Percentiles rank a stretch among this genome's conserved stretches.
Evolutionary conservation across 805 yeast genomes (phyloP).

Genomic region (Tetrapisispora fleetii): DNA sequence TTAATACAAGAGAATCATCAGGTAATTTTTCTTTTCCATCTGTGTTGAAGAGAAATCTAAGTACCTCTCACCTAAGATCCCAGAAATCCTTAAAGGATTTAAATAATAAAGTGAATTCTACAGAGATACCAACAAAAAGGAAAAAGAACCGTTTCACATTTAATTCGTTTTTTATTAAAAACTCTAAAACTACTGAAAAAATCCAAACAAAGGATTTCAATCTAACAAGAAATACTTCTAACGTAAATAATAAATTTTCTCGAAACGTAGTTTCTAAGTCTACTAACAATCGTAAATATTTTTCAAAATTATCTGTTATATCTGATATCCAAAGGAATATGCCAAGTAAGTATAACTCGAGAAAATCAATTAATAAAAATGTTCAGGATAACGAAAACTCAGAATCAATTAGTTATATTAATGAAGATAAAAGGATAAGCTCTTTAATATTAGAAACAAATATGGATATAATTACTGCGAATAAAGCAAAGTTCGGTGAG

Average conservation of each 20-base stretch:
- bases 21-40: slow-evolving; percentile 19
- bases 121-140: neutral
- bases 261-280: neutral
- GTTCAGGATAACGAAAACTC: neutral
- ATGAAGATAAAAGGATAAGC: neutral
- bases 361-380: neutral
- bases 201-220: neutral
- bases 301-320: slow-evolving; percentile 24
- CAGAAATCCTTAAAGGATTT: neutral
- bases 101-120: neutral
- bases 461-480: neutral
- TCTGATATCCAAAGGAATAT: slow-evolving; percentile 23
- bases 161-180: neutral
- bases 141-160: neutral
- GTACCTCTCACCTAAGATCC: neutral
- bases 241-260: neutral
- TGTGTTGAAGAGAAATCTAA: slow-evolving; percentile 19
- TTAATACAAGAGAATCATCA: slow-evolving; percentile 4
- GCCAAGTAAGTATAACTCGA: slow-evolving; percentile 5
- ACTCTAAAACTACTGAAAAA: neutral
- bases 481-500: neutral
- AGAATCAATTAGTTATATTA: neutral
- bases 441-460: neutral
- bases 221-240: neutral
- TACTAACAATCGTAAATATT: slow-evolving; percentile 8